Conservation (phyloP, 1,139 yeast genomes). For the Entelexis sorbosivorans region DNA sequence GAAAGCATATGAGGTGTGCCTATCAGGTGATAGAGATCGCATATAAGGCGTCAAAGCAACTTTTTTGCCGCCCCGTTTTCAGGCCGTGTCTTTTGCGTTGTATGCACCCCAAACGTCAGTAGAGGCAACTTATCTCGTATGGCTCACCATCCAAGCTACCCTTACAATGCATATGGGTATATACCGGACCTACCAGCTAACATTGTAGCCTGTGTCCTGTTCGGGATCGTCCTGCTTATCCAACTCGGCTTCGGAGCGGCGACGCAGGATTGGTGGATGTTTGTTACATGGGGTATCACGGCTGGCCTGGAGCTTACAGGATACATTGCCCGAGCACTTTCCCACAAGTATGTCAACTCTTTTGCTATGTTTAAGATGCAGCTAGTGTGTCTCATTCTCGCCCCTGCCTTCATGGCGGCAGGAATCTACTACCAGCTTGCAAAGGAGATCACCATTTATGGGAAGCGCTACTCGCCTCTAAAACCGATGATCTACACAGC, state of each 20-base stretch:
- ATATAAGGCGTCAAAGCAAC: not conserved
- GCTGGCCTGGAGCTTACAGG: constrained; percentile 58
- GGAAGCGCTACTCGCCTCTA: constrained; percentile 48
- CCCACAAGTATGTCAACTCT: constrained; percentile 34
- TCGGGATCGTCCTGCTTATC: constrained; percentile 35
- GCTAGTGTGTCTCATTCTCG: constrained; percentile 59
- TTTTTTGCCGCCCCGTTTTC: not conserved
- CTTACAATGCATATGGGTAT: constrained; percentile 12
- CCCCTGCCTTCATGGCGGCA: constrained; percentile 84
- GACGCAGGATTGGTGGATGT: constrained; percentile 66
- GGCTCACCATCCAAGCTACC: not conserved
- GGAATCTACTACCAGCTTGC: constrained; percentile 73
- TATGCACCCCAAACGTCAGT: not conserved
- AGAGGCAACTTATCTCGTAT: not conserved
- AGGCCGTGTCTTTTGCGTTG: not conserved
- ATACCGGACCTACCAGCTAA: constrained; percentile 35
- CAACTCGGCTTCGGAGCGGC: constrained; percentile 37
- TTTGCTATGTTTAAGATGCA: constrained; percentile 49
- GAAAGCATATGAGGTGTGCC: not conserved
- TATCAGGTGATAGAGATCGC: constrained; percentile 1
- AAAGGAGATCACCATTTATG: constrained; percentile 59
- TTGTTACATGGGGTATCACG: constrained; percentile 51
- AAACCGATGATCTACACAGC: constrained; percentile 69
- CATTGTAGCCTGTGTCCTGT: constrained; percentile 40
- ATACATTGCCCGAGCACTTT: constrained; percentile 51